Base-by-base conservation (phyloP, 2,329 filamentous ascomycete genomes). In the Apiospora pterosperma region DNA sequence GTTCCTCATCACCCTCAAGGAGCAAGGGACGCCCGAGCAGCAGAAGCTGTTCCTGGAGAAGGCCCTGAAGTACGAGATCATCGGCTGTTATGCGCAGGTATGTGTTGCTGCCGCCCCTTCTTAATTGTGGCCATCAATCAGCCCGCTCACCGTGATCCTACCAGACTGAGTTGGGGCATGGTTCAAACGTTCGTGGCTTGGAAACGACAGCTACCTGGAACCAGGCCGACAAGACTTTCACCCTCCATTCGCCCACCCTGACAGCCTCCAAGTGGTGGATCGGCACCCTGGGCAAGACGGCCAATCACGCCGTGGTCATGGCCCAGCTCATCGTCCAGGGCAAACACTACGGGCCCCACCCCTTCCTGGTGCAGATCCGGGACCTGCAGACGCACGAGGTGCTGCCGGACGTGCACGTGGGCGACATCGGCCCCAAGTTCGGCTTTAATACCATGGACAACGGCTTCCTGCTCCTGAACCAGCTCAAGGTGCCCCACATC, bases 201-300 rank as follows among this genome's bases (percentile, higher is more conserved):
- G 89, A 92, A 77, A 92, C 89, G 0, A 90, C 86, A 0, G 90
- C 90, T 1, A 92, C 87, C 0, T 93, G 90, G 90, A 90, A 92
- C 72, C 80, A 86, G 0, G 80, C 88, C 5, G 89, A 92, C 76
- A 90, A 92, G 82, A 92, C 88, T 3, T 93, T 94, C 71, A 89
- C 82, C 16, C 82, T 94, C 39, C 88, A 93, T 76, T 92, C 90
- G 0, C 91, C 91, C 11, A 82, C 87, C 67, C 81, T 93, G 64
- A 93, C 91, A 1, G 86, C 91, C 0, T 90, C 89, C 38, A 95
- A 95, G 74, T 95, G 91, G 91, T 94, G 92, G 92, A 93, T 93
- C 70, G 92, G 92, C 1, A 91, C 90, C 12, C 82, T 94, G 4
- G 92, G 91, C 62, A 84, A 90, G 70, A 89, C 89, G 3, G 91